Base-by-base conservation (phyloP, 345 rosid genomes). In the Linum tenue region DNA sequence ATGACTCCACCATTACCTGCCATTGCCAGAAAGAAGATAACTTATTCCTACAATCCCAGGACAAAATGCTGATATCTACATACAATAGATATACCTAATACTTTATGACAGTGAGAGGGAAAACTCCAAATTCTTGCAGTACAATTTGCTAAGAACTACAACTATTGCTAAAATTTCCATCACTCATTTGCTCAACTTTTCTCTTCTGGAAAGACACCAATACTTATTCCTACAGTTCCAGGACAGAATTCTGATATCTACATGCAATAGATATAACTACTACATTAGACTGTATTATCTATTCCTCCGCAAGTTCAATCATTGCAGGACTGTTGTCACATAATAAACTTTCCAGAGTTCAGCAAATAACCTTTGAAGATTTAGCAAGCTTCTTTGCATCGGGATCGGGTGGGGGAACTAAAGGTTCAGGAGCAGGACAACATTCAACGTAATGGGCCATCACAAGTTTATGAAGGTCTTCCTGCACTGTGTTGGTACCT, bases 351-450 rank as follows among this genome's bases (percentile, higher is more conserved):
- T 42, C 69, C 7, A 62, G 39, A 50, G 69, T 62, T 67, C 31
- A 51, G 60, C 39, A 74, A 22, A 71, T 63, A 80, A 92, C 96
- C 98, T 87, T 87, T 37, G 31, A 22, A 76, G 84, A 81, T 69
- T 83, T 88, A 38, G 87, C 14, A 70, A 73, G 83, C 72, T 76
- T 91, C 77, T 55, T 85, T 50, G 80, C 67, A 68, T 74, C 86
- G 60, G 31, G 31, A 22, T 81, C 82, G 71, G 79, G 79, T 39
- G 75, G 67, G 40, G 76, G 72, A 73, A 92, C 77, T 72, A 80
- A 69, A 22, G 98, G 91, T 73, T 85, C 97, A 11, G 90, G 72
- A 50, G 82, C 70, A 40, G 98, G 98, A 73, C 91, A 84, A 50
- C 84, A 88, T 70, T 92, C 97, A 72, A 92, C 81, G 69, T 76